Conservation (phyloP, 257 asterid species). For the Lycium ferocissimum region DNA sequence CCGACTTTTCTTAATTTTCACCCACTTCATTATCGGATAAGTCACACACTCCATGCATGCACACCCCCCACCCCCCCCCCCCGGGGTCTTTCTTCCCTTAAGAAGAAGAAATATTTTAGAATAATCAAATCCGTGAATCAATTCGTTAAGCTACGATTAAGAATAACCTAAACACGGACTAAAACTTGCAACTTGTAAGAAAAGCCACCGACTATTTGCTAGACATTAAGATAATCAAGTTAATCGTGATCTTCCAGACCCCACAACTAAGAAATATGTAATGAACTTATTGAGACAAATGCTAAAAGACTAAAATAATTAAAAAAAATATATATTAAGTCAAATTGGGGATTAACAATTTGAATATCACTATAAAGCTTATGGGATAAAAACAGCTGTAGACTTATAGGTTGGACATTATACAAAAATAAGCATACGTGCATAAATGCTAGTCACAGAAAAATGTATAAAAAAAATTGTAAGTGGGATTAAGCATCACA, state of each 20-base stretch:
- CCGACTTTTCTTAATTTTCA: too few species aligned
- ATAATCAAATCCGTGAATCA: not conserved
- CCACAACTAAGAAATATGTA: slow-evolving; percentile 6
- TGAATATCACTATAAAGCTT: not conserved
- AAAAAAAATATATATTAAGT: not conserved
- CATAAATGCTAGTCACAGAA: slow-evolving; percentile 15
- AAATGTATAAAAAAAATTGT: not conserved
- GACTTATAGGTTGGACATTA: slow-evolving; percentile 11
- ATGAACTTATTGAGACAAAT: not conserved
- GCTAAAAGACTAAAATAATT: not conserved
- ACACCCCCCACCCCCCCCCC: too few species aligned
- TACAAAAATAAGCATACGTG: slow-evolving; percentile 12
- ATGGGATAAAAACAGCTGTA: slow-evolving; percentile 1
- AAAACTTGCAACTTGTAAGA: slow-evolving; percentile 1
- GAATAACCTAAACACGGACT: not conserved
- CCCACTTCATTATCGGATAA: too few species aligned
- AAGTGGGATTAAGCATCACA: not conserved
- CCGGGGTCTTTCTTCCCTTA: too few species aligned
- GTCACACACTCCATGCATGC: too few species aligned
- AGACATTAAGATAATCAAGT: not conserved
- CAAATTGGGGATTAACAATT: slow-evolving; percentile 17
- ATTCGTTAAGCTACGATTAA: not conserved
- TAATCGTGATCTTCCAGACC: slow-evolving; percentile 18
- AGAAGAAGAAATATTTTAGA: too few species aligned
- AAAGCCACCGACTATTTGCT: not conserved